Conservation (phyloP, 2,329 filamentous ascomycete species). For the Fusarium foetens region DNA sequence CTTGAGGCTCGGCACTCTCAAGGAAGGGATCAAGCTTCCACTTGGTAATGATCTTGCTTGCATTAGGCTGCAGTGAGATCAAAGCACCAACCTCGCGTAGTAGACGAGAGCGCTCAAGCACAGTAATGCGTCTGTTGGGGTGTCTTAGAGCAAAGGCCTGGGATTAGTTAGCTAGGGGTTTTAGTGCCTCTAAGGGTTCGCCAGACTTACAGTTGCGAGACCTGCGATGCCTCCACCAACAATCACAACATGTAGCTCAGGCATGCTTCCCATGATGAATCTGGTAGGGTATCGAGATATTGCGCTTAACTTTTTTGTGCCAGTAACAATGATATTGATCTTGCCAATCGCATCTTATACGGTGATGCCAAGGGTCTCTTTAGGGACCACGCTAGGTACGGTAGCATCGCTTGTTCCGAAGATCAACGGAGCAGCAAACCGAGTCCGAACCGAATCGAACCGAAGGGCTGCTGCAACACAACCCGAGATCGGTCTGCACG, state of each 20-base stretch:
- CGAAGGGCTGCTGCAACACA: not conserved
- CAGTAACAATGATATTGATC: not conserved
- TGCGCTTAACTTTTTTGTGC: not conserved
- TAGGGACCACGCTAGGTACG: not conserved
- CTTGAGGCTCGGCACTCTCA: conserved; percentile 25
- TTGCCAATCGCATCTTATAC: conserved; percentile 20
- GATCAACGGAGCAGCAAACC: conserved; percentile 3
- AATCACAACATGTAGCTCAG: conserved; percentile 34
- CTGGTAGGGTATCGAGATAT: not conserved
- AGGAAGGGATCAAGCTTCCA: conserved; percentile 33
- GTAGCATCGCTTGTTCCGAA: not conserved
- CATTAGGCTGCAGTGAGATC: conserved; percentile 36
- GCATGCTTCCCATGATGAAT: conserved; percentile 30
- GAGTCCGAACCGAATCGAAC: conserved; percentile 26
- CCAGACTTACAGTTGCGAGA: conserved; percentile 22
- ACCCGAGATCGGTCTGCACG: not conserved
- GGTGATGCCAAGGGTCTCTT: not conserved
- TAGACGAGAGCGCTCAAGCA: conserved; percentile 37
- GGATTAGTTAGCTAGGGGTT: not conserved
- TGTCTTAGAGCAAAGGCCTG: conserved; percentile 29
- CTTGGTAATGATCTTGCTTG: conserved; percentile 35
- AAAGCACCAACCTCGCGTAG: conserved; percentile 37
- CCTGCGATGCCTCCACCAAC: conserved; percentile 39
- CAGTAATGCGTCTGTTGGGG: conserved; percentile 31
- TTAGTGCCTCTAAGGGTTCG: accelerated